phyloP scores from a whole-genome alignment of 129 eudicot genomes.

The Centella asiatica region DNA sequence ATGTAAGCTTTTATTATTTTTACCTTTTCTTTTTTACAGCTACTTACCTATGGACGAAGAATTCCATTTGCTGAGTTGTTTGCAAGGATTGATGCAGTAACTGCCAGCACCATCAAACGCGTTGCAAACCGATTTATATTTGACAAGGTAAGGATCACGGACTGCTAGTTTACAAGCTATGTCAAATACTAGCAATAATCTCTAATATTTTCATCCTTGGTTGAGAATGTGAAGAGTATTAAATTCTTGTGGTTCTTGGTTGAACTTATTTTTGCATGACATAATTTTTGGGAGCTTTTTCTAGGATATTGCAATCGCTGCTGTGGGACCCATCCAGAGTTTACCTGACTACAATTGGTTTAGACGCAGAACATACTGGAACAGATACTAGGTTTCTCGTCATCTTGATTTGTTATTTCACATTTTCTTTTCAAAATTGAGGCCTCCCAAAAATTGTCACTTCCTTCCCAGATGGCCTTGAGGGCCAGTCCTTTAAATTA shows the following conservation, averaged over 20 bases:
- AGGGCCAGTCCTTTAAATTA: neutral
- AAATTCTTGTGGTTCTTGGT: neutral
- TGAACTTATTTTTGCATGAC: neutral
- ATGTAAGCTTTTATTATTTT: no score
- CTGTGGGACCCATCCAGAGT: slow-evolving; percentile 72
- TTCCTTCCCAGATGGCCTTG: neutral
- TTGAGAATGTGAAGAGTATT: no score
- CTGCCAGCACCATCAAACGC: slow-evolving; percentile 75
- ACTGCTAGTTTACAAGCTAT: neutral
- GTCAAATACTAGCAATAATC: no score
- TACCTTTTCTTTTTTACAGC: slow-evolving; percentile 35
- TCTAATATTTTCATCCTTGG: no score
- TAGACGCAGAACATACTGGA: slow-evolving; percentile 91
- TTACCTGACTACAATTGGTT: slow-evolving; percentile 98
- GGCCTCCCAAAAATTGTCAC: neutral
- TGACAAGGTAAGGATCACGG: slow-evolving; percentile 48
- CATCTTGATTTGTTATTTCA: slow-evolving; percentile 5
- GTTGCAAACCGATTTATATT: slow-evolving; percentile 71
- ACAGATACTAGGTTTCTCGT: slow-evolving; percentile 52
- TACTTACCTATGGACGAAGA: slow-evolving; percentile 85
- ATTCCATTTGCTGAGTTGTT: slow-evolving; percentile 79
- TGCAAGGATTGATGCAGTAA: slow-evolving; percentile 82
- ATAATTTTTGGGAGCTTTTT: neutral
- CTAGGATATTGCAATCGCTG: slow-evolving; percentile 86
- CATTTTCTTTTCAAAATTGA: no score